Conservation (phyloP, 257 asterid species). For the Gynochthodes officinalis region DNA sequence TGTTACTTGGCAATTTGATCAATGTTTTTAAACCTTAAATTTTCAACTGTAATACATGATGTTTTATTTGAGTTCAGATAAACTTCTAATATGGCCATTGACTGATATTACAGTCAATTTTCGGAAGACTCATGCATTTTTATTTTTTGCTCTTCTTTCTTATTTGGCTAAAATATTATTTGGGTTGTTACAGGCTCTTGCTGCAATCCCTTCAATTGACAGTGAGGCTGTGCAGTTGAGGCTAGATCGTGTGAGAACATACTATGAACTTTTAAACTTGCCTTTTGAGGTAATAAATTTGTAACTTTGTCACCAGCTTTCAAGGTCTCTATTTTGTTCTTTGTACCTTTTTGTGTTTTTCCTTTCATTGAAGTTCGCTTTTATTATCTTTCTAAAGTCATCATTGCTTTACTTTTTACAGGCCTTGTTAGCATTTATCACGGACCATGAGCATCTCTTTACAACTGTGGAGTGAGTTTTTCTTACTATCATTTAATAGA, state of each 20-base stretch:
- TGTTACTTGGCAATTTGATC: neutral
- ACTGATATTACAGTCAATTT: neutral
- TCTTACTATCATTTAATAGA: neutral
- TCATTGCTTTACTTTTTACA: constrained; percentile 29
- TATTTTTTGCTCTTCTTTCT: neutral
- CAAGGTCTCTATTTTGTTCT: neutral
- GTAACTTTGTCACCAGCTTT: constrained; percentile 5
- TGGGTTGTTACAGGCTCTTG: constrained; percentile 66
- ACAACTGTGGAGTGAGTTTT: constrained; percentile 73
- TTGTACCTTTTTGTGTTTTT: constrained; percentile 1
- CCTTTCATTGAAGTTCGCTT: neutral
- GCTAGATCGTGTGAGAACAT: constrained; percentile 85
- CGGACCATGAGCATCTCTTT: constrained; percentile 75
- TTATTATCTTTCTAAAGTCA: constrained; percentile 3
- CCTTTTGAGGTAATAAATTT: constrained; percentile 82
- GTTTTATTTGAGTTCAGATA: neutral
- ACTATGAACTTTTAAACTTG: constrained; percentile 88
- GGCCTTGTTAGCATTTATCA: constrained; percentile 89
- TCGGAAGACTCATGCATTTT: neutral
- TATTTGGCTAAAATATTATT: constrained; percentile 18
- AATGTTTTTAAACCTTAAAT: neutral
- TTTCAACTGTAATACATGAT: neutral
- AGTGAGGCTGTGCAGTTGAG: constrained; percentile 75
- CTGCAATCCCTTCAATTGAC: constrained; percentile 85
- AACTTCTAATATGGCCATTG: neutral